Conservation (phyloP, 2,329 filamentous ascomycete species). For the Sclerotinia nivalis region DNA sequence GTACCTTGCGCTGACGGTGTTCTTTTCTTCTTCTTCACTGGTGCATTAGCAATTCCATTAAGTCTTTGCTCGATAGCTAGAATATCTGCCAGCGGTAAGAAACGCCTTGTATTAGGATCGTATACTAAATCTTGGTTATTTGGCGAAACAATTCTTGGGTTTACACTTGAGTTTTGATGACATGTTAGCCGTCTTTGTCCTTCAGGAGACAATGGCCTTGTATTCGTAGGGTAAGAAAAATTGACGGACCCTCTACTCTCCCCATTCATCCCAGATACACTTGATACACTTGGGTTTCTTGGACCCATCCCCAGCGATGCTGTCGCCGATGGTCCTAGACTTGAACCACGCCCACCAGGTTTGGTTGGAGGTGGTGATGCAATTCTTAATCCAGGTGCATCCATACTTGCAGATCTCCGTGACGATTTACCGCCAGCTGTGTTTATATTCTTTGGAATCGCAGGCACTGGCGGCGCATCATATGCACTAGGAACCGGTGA, state of each 20-base stretch:
- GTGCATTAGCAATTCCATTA: constrained; percentile 42
- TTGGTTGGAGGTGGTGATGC: constrained; percentile 38
- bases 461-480: constrained; percentile 72
- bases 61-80: constrained; percentile 46
- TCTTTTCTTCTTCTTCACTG: constrained; percentile 46
- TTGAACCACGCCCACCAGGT: constrained; percentile 38
- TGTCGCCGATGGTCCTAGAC: constrained; percentile 33
- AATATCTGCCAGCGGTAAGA: constrained; percentile 53
- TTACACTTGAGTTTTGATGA: constrained; percentile 36
- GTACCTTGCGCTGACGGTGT: constrained; percentile 41
- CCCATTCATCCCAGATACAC: constrained; percentile 45
- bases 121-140: constrained; percentile 56
- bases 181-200: constrained; percentile 40
- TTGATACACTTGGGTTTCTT: constrained; percentile 35
- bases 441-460: constrained; percentile 59
- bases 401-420: constrained; percentile 43
- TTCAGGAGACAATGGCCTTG: constrained; percentile 38
- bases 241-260: constrained; percentile 50
- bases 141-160: constrained; percentile 35
- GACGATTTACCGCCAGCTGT: constrained; percentile 34
- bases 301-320: constrained; percentile 33
- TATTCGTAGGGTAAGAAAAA: constrained; percentile 54
- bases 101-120: constrained; percentile 65
- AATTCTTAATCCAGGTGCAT: constrained; percentile 41
- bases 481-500: constrained; percentile 44